These are phyloP conservation scores for Rhazya stricta DNA, from an alignment of 257 asterid species.

Conservation along the genomic window DNA sequence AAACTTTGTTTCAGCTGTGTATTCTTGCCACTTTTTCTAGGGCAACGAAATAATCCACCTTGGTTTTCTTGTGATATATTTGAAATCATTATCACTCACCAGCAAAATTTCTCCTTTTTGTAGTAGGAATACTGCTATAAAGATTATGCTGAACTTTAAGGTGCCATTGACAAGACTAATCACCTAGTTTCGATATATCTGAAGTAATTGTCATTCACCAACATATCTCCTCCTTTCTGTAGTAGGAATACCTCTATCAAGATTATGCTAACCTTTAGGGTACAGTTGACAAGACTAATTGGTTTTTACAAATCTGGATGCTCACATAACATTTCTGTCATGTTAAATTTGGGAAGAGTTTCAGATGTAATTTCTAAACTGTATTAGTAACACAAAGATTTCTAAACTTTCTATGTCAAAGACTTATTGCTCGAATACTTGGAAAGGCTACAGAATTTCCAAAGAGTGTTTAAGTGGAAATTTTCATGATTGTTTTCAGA, in stretches of 20 bases:
- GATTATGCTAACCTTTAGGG: not conserved
- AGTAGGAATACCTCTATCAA: not conserved
- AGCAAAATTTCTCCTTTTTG: not conserved
- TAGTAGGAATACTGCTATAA: not conserved
- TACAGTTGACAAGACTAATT: not conserved
- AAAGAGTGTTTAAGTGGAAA: not conserved
- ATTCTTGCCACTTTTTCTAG: not conserved
- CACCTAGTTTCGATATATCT: not conserved
- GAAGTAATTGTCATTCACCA: not conserved
- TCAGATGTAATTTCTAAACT: not conserved
- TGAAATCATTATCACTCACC: not conserved
- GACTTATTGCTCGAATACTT: not conserved
- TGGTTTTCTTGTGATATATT: not conserved
- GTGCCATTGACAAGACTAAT: not conserved
- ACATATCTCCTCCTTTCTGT: not conserved
- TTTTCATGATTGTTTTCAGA: not conserved
- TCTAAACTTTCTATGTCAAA: not conserved
- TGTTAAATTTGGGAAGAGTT: not conserved
- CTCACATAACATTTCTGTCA: not conserved
- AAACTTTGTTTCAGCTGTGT: not conserved
- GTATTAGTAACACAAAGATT: not conserved
- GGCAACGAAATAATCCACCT: not conserved
- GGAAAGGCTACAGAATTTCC: not conserved
- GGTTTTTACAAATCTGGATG: not conserved
- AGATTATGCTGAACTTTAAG: not conserved